These are phyloP conservation scores for Yamadazyma friedrichii DNA, from an alignment of 1,139 yeast species.

Conservation along the genomic window DNA sequence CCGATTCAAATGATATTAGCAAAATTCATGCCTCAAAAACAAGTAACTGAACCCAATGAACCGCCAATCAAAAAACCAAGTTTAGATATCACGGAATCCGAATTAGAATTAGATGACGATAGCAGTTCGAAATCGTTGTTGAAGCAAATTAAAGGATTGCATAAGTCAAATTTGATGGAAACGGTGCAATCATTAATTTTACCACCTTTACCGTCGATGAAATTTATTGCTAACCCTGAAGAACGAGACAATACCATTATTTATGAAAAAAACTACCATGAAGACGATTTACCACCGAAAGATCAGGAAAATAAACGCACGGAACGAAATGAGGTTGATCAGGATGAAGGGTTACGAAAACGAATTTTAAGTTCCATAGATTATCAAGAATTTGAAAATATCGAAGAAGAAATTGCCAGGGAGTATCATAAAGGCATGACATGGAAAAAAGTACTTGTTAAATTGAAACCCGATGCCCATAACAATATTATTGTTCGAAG, in stretches of 20 bases:
- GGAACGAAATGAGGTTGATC: neutral
- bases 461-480: slow-evolving; percentile 90
- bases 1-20: slow-evolving; percentile 47
- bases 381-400: slow-evolving; percentile 20
- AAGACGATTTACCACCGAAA: slow-evolving; percentile 26
- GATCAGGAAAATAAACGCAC: neutral
- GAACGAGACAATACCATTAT: slow-evolving; percentile 36
- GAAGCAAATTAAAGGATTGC: slow-evolving; percentile 32
- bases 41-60: slow-evolving; percentile 15
- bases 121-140: slow-evolving; percentile 4
- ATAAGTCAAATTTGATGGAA: slow-evolving; percentile 77
- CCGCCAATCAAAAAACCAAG: neutral
- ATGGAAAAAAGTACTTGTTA: slow-evolving; percentile 92
- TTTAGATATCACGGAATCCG: too few species aligned
- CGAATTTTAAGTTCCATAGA: slow-evolving; percentile 24
- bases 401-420: slow-evolving; percentile 85
- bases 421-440: slow-evolving; percentile 81
- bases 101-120: too few species aligned
- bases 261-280: slow-evolving; percentile 42
- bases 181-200: slow-evolving; percentile 75
- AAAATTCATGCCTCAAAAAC: slow-evolving; percentile 47
- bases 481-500: slow-evolving; percentile 90
- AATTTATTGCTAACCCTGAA: slow-evolving; percentile 65
- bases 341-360: slow-evolving; percentile 12
- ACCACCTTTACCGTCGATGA: slow-evolving; percentile 82